phyloP scores from a whole-genome alignment of 768 basidiomycete species.

The Rhodotorula graminis region DNA sequence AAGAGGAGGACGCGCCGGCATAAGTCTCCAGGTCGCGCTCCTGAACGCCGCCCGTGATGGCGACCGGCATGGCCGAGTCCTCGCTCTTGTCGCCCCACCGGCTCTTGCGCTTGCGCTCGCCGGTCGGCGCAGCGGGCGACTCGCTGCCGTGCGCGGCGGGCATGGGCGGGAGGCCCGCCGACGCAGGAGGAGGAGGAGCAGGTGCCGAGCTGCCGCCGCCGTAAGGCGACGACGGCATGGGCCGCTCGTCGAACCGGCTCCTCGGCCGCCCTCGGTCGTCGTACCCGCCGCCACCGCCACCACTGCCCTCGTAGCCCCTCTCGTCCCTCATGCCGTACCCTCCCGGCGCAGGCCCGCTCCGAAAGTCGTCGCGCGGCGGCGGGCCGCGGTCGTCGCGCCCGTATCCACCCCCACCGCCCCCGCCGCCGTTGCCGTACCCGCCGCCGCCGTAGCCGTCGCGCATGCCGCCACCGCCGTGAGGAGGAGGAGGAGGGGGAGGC shows the following conservation, averaged over 20 bases:
- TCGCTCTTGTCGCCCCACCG: conserved; percentile 86
- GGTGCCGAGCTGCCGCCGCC: not conserved
- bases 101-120: conserved; percentile 85
- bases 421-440: not conserved
- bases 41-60: conserved; percentile 83
- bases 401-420: not conserved
- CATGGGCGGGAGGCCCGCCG: conserved; percentile 17
- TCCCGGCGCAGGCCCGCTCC: not conserved
- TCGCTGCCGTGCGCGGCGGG: not conserved
- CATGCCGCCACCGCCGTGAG: conserved; percentile 9
- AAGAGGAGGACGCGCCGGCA: conserved; percentile 53
- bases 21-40: conserved; percentile 96
- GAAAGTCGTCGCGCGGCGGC: not conserved
- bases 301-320: not conserved
- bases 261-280: conserved; percentile 25
- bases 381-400: not conserved
- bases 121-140: conserved; percentile 5
- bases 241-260: conserved; percentile 28
- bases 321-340: conserved; percentile 4
- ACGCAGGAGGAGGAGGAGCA: conserved; percentile 12
- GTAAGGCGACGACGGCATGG: not conserved
- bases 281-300: conserved; percentile 2
- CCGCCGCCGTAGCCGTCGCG: not conserved
- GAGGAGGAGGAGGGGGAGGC: not conserved
- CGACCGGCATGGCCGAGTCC: conserved; percentile 87